Base-by-base conservation (phyloP, 805 yeast genomes). In the Kurtzmaniella cleridarum region DNA sequence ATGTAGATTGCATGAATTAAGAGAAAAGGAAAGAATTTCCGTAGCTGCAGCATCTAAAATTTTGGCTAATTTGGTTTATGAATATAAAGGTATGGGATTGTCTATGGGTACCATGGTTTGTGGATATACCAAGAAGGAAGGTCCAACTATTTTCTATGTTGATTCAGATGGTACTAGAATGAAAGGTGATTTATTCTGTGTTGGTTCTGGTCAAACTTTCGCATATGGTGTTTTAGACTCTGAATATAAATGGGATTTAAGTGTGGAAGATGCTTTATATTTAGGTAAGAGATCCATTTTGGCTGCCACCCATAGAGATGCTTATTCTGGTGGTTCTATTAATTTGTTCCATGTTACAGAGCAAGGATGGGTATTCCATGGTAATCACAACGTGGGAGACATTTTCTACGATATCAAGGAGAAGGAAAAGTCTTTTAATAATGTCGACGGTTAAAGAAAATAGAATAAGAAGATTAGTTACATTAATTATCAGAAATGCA, bases 41-140 rank as follows among this genome's bases (percentile, higher is more conserved):
- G 98, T 91, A 29, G 93, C 96, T 26, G 96, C 98, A 9, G 98
- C 98, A 8, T 86, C 95, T 24, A 93, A 93, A 69, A 90, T 93
- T 46, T 73, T 93, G 54, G 73, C 91, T 41, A 93, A 93, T 59
- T 75, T 91, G 64, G 93, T 90, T 15, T 93, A 90, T 64, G 78
- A 80, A 51, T 93, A 93, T 70, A 93, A 93, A 66, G 98, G 98
- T 39, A 85, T 90, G 79, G 98, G 98, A n/a, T 74, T 93, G 45
- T 84, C 95, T 11, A 93, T 93, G 98, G 98, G 98, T 62, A 93
- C 98, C 3, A 93, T 93, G 98, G 75, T 93, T 50, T 93, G 98
- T 73, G 98, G 98, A 17, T 87, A 84, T 64, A 91, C 98, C 17
- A 81, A 86, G 57, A 85, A 87, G 53, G 97, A 90, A 60, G 96